Evolutionary conservation across 768 basidiomycete genomes (phyloP).

Genomic region (Pleurotus ostreatus): DNA sequence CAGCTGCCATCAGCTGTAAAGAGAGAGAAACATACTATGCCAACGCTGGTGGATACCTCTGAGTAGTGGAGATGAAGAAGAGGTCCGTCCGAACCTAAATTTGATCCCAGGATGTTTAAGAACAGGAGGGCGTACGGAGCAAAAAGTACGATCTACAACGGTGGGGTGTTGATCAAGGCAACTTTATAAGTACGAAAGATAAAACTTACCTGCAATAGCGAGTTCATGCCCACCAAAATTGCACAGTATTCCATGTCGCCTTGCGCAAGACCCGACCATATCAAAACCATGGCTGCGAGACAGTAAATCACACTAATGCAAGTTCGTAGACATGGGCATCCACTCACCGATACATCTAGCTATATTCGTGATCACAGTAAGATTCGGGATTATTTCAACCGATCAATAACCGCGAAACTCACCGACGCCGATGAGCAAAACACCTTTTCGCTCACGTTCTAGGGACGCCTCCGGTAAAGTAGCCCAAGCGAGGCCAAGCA

Average conservation of each 20-base stretch:
- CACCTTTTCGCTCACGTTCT: constrained; percentile 69
- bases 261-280: constrained; percentile 74
- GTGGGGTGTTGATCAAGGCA: neutral
- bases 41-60: constrained; percentile 59
- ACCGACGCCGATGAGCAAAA: constrained; percentile 80
- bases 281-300: constrained; percentile 74
- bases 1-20: neutral
- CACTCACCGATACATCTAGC: constrained; percentile 1
- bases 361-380: neutral
- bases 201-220: constrained; percentile 36
- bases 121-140: constrained; percentile 74
- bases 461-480: constrained; percentile 65
- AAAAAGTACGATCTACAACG: constrained; percentile 63
- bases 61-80: constrained; percentile 51
- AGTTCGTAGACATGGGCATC: neutral
- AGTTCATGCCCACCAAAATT: constrained; percentile 78
- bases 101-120: constrained; percentile 58
- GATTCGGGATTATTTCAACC: neutral
- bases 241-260: constrained; percentile 74
- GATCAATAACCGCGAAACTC: neutral
- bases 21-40: constrained; percentile 50
- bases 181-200: neutral
- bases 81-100: constrained; percentile 23
- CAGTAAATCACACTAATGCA: constrained; percentile 16
- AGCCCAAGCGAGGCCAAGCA: constrained; percentile 86